Evolutionary conservation across 345 rosid genomes (phyloP).

Genomic region (Eucalyptus erythrocorys): DNA sequence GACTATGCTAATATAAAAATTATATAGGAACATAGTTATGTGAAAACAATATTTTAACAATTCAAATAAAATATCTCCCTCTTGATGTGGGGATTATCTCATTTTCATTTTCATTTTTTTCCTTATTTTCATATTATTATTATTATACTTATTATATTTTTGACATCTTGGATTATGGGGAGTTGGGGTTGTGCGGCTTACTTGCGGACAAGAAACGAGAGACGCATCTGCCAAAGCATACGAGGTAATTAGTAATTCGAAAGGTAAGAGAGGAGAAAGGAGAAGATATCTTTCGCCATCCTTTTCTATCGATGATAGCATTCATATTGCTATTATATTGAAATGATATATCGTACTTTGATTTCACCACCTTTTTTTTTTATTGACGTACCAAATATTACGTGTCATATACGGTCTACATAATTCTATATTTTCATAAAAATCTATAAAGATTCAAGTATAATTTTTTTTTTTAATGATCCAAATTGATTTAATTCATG

Average conservation of each 20-base stretch:
- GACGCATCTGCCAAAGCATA: background rate
- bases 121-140: background rate
- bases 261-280: no score
- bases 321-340: no score
- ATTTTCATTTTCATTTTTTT: accelerated
- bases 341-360: no score
- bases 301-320: no score
- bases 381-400: no score
- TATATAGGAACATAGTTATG: accelerated
- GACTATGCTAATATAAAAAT: accelerated
- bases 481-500: no score
- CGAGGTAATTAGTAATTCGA: background rate
- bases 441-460: no score
- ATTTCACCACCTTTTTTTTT: no score
- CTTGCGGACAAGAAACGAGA: background rate
- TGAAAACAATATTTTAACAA: background rate
- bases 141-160: no score
- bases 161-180: background rate
- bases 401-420: no score
- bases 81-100: background rate
- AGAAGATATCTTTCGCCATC: accelerated
- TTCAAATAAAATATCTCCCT: background rate
- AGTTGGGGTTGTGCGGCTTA: background rate
- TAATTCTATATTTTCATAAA: no score
- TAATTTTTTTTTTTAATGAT: no score